These are phyloP conservation scores for Hymenotorrendiella dingleyae DNA, from an alignment of 2,329 filamentous ascomycete genomes.

Conservation along the genomic window DNA sequence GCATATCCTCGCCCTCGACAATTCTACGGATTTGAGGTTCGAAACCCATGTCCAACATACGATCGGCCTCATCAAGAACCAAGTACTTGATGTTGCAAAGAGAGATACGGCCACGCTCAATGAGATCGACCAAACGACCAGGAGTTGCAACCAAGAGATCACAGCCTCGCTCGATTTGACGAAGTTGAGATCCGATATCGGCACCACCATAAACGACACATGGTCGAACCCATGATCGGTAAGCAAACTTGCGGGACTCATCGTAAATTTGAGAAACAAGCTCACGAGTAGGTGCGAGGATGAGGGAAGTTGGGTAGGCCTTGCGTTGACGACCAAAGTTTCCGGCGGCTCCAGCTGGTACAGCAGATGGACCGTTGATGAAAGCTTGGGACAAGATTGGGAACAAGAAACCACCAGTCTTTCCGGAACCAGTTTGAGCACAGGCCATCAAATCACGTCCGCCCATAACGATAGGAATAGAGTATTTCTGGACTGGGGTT, in stretches of 20 bases:
- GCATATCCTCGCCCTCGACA: constrained; percentile 98
- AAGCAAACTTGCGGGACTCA: constrained; percentile 95
- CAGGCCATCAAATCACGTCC: constrained; percentile 99
- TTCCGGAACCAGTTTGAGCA: constrained; percentile 98
- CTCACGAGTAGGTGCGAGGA: constrained; percentile 95
- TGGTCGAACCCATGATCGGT: constrained; percentile 97
- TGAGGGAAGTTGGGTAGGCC: constrained; percentile 92
- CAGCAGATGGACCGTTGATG: constrained; percentile 72
- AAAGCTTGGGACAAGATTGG: constrained; percentile 98
- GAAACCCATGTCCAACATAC: constrained; percentile 99
- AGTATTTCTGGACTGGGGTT: constrained; percentile 98
- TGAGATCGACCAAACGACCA: constrained; percentile 93
- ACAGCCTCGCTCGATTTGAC: constrained; percentile 95
- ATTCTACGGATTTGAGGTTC: constrained; percentile 99
- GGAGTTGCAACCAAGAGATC: constrained; percentile 96
- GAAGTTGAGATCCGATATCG: constrained; percentile 95
- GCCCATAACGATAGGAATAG: constrained; percentile 96
- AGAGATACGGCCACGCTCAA: constrained; percentile 97
- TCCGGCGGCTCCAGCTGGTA: constrained; percentile 57
- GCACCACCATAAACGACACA: constrained; percentile 99
- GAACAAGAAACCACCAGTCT: constrained; percentile 99
- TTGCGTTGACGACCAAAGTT: constrained; percentile 92
- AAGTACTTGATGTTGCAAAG: constrained; percentile 99
- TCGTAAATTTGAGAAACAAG: constrained; percentile 98
- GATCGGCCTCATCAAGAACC: constrained; percentile 97